These are phyloP conservation scores for Neurospora sp. DNA, from an alignment of 495 filamentous ascomycete species.

Conservation along the genomic window DNA sequence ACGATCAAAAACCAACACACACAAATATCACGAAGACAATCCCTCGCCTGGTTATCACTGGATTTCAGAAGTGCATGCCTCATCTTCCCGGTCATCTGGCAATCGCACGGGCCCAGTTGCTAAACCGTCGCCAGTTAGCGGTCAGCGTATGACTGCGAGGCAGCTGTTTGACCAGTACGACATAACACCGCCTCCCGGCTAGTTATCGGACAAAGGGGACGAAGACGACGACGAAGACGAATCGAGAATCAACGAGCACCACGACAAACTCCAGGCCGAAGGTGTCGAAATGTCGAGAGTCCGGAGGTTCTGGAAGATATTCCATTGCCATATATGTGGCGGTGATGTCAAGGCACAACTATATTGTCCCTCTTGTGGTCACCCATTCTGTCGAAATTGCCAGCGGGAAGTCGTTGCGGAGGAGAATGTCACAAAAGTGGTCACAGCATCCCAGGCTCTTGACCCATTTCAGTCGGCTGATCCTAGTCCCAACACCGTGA, in stretches of 20 bases:
- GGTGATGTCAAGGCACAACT: constrained; percentile 20
- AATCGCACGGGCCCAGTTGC: neutral
- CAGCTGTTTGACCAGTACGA: constrained; percentile 26
- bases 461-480: neutral
- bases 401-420: constrained; percentile 13
- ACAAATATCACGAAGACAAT: neutral
- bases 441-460: neutral
- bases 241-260: constrained; percentile 14
- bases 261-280: neutral
- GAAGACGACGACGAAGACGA: constrained; percentile 17
- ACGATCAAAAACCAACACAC: neutral
- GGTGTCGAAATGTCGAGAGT: neutral
- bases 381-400: constrained; percentile 25
- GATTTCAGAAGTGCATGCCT: neutral
- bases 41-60: neutral
- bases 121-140: neutral
- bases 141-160: constrained; percentile 8
- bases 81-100: neutral
- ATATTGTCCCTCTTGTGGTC: constrained; percentile 29
- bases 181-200: constrained; percentile 26
- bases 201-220: constrained; percentile 29
- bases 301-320: constrained; percentile 13
- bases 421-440: constrained; percentile 5
- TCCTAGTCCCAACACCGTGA: neutral
- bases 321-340: constrained; percentile 33